Conservation (phyloP, 257 asterid species). For the Verbena officinalis region DNA sequence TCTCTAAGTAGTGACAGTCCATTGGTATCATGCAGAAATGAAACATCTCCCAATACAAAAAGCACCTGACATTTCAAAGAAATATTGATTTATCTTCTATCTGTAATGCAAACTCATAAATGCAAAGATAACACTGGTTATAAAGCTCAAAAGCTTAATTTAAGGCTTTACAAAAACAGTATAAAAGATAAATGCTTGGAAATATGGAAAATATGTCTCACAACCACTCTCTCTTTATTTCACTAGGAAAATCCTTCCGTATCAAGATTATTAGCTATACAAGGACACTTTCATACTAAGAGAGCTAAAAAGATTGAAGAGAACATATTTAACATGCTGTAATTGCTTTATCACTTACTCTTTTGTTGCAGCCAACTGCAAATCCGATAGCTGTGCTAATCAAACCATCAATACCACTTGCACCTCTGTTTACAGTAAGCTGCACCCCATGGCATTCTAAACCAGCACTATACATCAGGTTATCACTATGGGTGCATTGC, state of each 20-base stretch:
- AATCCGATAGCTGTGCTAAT: conserved; percentile 93
- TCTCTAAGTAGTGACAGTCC: conserved; percentile 78
- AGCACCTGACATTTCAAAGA: conserved; percentile 52
- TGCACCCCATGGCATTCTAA: conserved; percentile 78
- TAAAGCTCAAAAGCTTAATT: not conserved
- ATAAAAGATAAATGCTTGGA: not conserved
- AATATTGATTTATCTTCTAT: not conserved
- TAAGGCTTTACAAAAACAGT: not conserved
- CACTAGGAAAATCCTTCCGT: not conserved
- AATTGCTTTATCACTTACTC: conserved; percentile 54
- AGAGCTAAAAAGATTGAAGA: not conserved
- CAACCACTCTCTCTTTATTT: not conserved
- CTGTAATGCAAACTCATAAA: not conserved
- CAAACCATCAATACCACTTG: conserved; percentile 98
- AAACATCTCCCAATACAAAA: conserved; percentile 83
- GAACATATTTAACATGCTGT: not conserved
- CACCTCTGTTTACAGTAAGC: conserved; percentile 89
- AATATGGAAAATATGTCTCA: not conserved
- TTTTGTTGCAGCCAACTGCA: conserved; percentile 90
- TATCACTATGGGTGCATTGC: conserved; percentile 45
- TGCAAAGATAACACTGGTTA: no score
- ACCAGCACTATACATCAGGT: conserved; percentile 55
- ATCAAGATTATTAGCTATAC: no score
- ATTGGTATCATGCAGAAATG: conserved; percentile 93
- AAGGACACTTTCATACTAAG: not conserved